Evolutionary conservation across 2,329 filamentous ascomycete genomes (phyloP).

Genomic region (Trichoderma aggressivum): DNA sequence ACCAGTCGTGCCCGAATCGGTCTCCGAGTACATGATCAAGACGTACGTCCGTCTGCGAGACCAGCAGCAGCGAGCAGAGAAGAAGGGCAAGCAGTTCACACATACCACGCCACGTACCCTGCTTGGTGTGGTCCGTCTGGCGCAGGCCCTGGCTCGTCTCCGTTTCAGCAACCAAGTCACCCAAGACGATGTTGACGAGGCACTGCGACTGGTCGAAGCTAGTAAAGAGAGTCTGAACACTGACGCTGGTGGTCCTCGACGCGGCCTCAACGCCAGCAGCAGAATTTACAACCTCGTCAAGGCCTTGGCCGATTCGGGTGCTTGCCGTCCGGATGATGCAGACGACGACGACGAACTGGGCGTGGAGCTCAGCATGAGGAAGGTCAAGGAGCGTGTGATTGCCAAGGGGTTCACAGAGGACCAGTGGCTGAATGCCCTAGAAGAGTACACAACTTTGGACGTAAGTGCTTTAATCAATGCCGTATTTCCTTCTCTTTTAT

Average conservation of each 20-base stretch:
- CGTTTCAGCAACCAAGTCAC: constrained; percentile 83
- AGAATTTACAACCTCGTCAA: constrained; percentile 96
- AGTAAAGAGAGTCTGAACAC: constrained; percentile 87
- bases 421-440: constrained; percentile 80
- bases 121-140: constrained; percentile 85
- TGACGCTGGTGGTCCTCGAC: constrained; percentile 57
- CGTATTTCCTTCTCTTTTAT: background rate
- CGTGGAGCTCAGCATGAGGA: constrained; percentile 76
- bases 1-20: constrained; percentile 76
- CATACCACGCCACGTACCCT: constrained; percentile 93
- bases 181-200: constrained; percentile 93
- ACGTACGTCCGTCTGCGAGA: constrained; percentile 95
- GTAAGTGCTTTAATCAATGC: constrained; percentile 58
- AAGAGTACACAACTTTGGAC: constrained; percentile 84
- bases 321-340: constrained; percentile 70
- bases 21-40: constrained; percentile 95
- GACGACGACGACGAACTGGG: constrained; percentile 53
- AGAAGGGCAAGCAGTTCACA: constrained; percentile 85
- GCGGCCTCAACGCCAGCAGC: constrained; percentile 75
- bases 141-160: constrained; percentile 87
- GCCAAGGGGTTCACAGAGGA: constrained; percentile 97
- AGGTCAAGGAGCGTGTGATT: constrained; percentile 85
- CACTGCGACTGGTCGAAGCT: constrained; percentile 83
- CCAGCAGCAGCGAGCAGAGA: constrained; percentile 86
- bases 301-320: constrained; percentile 78